Evolutionary conservation across 2,329 filamentous ascomycete genomes (phyloP).

Genomic region (Arthroderma uncinatum): DNA sequence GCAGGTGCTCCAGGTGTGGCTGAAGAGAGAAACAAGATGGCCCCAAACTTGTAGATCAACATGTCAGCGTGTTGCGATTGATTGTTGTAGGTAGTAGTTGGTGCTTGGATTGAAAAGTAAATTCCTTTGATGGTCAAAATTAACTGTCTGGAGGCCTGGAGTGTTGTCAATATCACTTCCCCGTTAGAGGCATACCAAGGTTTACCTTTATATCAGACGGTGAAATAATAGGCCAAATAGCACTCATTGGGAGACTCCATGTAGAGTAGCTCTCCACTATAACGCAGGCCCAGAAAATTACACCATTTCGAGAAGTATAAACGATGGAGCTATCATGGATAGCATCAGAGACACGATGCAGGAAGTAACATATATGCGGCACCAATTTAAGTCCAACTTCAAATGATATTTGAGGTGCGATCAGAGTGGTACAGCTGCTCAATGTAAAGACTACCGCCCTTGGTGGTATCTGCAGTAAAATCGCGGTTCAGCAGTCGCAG

Average conservation of each 20-base stretch:
- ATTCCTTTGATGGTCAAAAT: background rate
- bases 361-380: background rate
- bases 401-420: background rate
- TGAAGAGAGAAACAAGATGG: background rate
- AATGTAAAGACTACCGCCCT: background rate
- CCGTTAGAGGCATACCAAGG: background rate
- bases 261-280: too few species aligned
- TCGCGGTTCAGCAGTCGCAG: background rate
- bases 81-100: background rate
- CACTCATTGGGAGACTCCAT: too few species aligned
- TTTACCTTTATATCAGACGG: too few species aligned
- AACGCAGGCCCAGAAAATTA: too few species aligned
- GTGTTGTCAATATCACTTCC: background rate
- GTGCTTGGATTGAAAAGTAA: too few species aligned
- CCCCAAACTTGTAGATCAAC: background rate
- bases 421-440: background rate
- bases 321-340: too few species aligned
- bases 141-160: background rate
- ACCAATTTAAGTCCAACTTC: too few species aligned
- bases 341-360: background rate
- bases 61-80: background rate
- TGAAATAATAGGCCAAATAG: too few species aligned
- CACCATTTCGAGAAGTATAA: too few species aligned
- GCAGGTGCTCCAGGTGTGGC: background rate
- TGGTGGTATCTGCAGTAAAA: background rate